A percentile compares a stretch with the other conserved stretches of the same genome.
These are phyloP conservation scores for Mentha longifolia DNA, from an alignment of 257 asterid species.

Conservation along the genomic window DNA sequence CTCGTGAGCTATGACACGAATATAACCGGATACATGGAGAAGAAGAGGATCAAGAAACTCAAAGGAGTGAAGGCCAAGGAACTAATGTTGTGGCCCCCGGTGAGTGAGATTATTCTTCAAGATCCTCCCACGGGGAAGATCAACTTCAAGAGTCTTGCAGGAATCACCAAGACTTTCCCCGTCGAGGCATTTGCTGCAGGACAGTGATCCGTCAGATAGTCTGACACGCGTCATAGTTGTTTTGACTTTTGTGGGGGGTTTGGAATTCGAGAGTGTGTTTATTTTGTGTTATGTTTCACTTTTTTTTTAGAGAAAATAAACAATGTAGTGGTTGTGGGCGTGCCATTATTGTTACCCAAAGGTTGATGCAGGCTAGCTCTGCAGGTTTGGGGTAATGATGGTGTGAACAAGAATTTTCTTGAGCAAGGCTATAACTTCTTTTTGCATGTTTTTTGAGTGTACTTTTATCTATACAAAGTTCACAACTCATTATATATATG, in stretches of 20 bases:
- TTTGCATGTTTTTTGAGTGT: neutral
- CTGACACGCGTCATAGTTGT: neutral
- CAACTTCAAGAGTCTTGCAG: conserved; percentile 78
- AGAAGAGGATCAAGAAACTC: conserved; percentile 71
- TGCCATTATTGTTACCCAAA: neutral
- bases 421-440: neutral
- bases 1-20: conserved; percentile 58
- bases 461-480: too few relatives aligned
- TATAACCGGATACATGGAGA: conserved; percentile 55
- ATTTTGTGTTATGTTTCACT: neutral
- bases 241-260: neutral
- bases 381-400: neutral
- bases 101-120: conserved; percentile 52
- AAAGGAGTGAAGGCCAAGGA: conserved; percentile 78
- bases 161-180: conserved; percentile 76
- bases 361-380: neutral
- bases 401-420: conserved; percentile 14
- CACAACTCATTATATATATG: too few relatives aligned
- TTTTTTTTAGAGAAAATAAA: conserved; percentile 22
- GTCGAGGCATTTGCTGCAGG: conserved; percentile 72
- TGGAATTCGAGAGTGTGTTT: neutral
- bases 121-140: conserved; percentile 66
- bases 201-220: conserved; percentile 37
- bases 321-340: conserved; percentile 20
- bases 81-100: conserved; percentile 78